Conservation (phyloP, 805 yeast genomes). For the Candida glaebosa region DNA sequence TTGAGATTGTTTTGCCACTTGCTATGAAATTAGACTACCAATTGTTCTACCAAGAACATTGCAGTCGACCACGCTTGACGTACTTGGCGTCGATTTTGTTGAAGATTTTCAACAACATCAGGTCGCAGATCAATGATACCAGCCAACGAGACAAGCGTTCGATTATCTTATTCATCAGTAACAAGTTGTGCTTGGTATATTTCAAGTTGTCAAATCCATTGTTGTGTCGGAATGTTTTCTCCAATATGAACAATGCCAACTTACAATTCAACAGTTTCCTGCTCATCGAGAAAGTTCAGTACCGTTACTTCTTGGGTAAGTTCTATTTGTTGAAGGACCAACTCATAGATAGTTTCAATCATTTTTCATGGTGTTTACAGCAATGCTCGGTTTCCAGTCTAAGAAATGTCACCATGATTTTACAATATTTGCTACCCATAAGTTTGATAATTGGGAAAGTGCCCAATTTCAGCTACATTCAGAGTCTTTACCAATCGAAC, state of each 20-base stretch:
- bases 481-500: constrained; percentile 9
- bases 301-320: constrained; percentile 52
- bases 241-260: constrained; percentile 53
- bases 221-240: constrained; percentile 57
- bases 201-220: constrained; percentile 53
- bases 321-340: constrained; percentile 54
- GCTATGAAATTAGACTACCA: constrained; percentile 37
- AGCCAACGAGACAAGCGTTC: constrained; percentile 42
- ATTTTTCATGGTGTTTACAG: constrained; percentile 52
- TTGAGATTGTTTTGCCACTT: constrained; percentile 42
- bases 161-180: constrained; percentile 52
- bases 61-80: constrained; percentile 43
- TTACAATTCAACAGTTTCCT: constrained; percentile 40
- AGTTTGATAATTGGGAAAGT: constrained; percentile 52
- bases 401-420: constrained; percentile 37
- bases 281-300: constrained; percentile 45
- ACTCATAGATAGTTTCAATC: constrained; percentile 44
- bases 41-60: constrained; percentile 40
- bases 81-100: constrained; percentile 53
- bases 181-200: constrained; percentile 53
- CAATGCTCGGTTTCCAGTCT: constrained; percentile 26
- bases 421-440: constrained; percentile 50
- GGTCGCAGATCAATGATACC: constrained; percentile 42
- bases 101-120: constrained; percentile 57
- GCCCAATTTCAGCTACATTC: constrained; percentile 34